Evolutionary conservation across 2,329 filamentous ascomycete species (phyloP), one percentile per base, ranked within the genome.

Genomic region (Taxawa tesnikishii): DNA sequence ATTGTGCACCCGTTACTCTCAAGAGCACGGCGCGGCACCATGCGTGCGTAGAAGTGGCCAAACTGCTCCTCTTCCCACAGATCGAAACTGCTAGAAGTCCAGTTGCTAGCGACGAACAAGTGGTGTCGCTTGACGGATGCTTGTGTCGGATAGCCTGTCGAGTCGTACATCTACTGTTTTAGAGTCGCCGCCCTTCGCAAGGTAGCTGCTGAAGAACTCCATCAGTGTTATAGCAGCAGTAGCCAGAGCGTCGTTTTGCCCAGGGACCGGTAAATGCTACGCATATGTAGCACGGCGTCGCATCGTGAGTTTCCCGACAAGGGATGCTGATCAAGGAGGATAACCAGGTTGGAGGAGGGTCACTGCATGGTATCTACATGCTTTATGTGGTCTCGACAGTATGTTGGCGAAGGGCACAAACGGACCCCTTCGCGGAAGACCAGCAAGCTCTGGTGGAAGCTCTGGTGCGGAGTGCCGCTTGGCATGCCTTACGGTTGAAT

Each of bases 191-290:
- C 44, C 42, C 13, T 39, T 39, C n/a, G 42, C 35, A 7, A 50
- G 40, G 16, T 50, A 53, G 24, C 35, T 40, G 23, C 43, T 43
- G 13, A 47, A 47, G 26, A 51, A 53, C 15, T 48, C 45, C 23
- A 51, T 51, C 1, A 53, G 40, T 1, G 49, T 50, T 29, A 46
- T 45, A 11, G 48, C 48, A 23, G 47, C 38, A 14, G 48, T 51
- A 2, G 50, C 50, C 1, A 49, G 49, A 4, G 49, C 50, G 31
- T 53, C 50, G 25, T 50, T 50, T 27, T 53, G 50, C 49, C 50
- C 50, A 53, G 8, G 48, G 46, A 9, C 42, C 45, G 1, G 38
- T 41, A 33, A 51, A 53, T n/a, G n/a, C n/a, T n/a, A n/a, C n/a
- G n/a, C n/a, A n/a, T n/a, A n/a, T n/a, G n/a, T n/a, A n/a, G n/a